phyloP scores from a whole-genome alignment of 2,329 filamentous ascomycete species.

The Diatrype stigma region DNA sequence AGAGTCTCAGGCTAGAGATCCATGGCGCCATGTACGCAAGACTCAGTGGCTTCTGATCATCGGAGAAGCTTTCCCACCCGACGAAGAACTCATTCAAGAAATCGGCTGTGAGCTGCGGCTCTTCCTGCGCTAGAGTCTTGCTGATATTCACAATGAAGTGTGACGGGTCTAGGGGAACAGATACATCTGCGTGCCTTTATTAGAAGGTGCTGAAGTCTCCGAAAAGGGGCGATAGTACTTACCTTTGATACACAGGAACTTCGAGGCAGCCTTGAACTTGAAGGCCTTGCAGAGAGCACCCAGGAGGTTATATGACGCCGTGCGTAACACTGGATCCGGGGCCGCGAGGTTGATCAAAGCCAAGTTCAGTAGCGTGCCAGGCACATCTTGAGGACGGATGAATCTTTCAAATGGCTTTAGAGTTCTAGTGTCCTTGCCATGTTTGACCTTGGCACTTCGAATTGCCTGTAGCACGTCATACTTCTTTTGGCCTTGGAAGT shows the following conservation, averaged over 20 bases:
- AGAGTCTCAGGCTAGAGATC: conserved; percentile 58
- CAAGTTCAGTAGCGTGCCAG: conserved; percentile 64
- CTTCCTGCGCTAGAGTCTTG: conserved; percentile 56
- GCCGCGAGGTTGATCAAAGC: conserved; percentile 64
- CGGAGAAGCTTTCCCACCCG: conserved; percentile 65
- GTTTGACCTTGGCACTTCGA: conserved; percentile 58
- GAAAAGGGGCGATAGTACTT: conserved; percentile 11
- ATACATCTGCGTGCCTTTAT: conserved; percentile 45
- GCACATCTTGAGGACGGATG: conserved; percentile 66
- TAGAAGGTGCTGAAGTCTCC: not conserved
- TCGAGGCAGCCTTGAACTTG: conserved; percentile 59
- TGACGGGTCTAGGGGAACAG: conserved; percentile 59
- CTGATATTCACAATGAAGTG: conserved; percentile 64
- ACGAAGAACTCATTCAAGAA: conserved; percentile 72
- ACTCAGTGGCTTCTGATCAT: conserved; percentile 63
- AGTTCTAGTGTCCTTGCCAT: conserved; percentile 58
- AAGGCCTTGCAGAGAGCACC: conserved; percentile 65
- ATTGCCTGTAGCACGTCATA: conserved; percentile 60
- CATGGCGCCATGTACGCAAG: conserved; percentile 68
- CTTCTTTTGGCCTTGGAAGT: conserved; percentile 64
- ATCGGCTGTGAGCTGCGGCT: conserved; percentile 64
- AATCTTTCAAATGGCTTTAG: conserved; percentile 61
- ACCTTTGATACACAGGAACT: conserved; percentile 61
- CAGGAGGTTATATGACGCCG: conserved; percentile 64
- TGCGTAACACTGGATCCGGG: conserved; percentile 53